These are phyloP conservation scores for Colletotrichum sp. DNA, from an alignment of 2,329 filamentous ascomycete species.

Conservation along the genomic window DNA sequence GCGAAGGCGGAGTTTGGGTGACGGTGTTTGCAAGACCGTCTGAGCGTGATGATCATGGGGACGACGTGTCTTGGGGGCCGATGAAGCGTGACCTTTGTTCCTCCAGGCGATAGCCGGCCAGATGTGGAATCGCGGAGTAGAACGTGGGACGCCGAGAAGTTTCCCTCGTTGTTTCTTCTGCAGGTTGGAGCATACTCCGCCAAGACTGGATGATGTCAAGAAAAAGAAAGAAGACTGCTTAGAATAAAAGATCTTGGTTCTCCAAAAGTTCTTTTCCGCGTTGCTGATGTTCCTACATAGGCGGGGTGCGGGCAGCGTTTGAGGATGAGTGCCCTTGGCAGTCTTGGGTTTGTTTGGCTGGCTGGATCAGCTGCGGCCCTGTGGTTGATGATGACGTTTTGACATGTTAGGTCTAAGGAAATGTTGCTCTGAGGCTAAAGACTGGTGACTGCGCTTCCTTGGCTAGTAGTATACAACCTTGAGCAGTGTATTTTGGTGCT, in stretches of 20 bases:
- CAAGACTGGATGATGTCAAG: not conserved
- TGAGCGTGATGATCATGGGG: not conserved
- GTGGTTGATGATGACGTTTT: not conserved
- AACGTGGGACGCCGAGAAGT: accelerated
- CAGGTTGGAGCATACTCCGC: accelerated
- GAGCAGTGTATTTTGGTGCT: not conserved
- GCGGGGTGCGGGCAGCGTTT: not conserved
- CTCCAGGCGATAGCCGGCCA: not conserved
- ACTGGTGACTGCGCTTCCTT: not conserved
- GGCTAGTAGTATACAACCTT: too few species aligned
- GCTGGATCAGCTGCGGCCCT: not conserved
- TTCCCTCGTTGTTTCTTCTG: not conserved
- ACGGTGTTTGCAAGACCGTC: not conserved
- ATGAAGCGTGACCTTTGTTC: not conserved
- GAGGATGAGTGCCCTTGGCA: not conserved
- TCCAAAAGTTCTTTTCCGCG: not conserved
- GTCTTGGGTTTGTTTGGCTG: not conserved
- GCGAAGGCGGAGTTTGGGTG: not conserved
- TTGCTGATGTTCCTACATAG: too few species aligned
- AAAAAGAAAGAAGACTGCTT: not conserved
- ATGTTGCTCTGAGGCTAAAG: not conserved
- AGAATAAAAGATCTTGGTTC: not conserved
- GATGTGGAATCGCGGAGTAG: accelerated
- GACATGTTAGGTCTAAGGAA: not conserved
- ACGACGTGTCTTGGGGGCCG: not conserved